Base-by-base conservation (phyloP, 2,329 filamentous ascomycete genomes). In the Tolypocladium nubicola region DNA sequence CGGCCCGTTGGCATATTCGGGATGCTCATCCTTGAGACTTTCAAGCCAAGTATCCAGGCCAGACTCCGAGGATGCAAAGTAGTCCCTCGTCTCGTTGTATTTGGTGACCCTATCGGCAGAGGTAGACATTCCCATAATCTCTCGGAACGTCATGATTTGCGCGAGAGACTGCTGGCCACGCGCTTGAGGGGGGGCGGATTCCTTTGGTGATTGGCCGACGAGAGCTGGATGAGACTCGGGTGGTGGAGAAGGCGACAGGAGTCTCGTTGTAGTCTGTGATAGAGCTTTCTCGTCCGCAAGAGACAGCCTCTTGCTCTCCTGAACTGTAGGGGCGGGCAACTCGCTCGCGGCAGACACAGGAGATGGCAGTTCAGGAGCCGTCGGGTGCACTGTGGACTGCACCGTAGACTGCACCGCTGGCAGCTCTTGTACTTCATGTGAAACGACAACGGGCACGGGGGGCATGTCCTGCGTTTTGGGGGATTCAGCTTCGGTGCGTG, bases 21-120 rank as follows among this genome's bases (percentile, higher is more conserved):
- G 73, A 56, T 79, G 70, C 60, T 76, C 71, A 7, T 66, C 64
- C 57, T 76, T 72, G 61, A 83, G 67, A n/a, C 70, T 64, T 1
- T 64, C 57, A 26, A 86, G 70, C 84, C 83, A 86, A 39, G 75
- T 71, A 3, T 73, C 76, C n/a, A 97, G 75, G 1, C 92, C 90
- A 6, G 88, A 88, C 59, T 96, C 85, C 68, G 87, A 84, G 14
- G 74, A 70, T 0, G 87, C 85, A 69, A 91, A 90, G 52, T 88
- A 81, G 19, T 82, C 75, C 50, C 90, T 82, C 0, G 88, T 87
- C 58, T 87, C 82, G 58, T 89, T 82, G 68, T 89, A 96, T 16
- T 84, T 86, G 49, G 79, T 76, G 59, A 94, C 88, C 23, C 91
- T 84, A 62, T 94, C 86, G 16, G 78, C 70, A 0, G 85, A 71